Base-by-base conservation (phyloP, 75 land plant species). In the Selaginella moellendorffii region DNA sequence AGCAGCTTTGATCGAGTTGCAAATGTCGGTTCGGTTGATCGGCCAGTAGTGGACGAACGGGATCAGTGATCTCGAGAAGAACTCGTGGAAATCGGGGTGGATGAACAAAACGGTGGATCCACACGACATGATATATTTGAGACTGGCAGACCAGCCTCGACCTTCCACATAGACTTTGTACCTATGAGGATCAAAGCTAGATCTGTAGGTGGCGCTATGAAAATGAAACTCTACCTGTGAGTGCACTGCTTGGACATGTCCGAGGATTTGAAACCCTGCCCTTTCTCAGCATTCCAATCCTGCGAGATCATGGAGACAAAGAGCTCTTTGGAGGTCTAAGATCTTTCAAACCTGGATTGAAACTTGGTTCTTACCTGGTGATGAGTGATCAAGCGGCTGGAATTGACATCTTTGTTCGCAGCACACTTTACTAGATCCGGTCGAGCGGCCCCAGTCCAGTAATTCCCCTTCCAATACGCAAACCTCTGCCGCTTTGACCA, bases 401-500 rank as follows among this genome's bases (percentile, higher is more conserved):
- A n/a, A n/a, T n/a, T n/a, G n/a, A n/a, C n/a, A n/a, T n/a, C n/a
- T n/a, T n/a, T n/a, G n/a, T n/a, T n/a, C n/a, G n/a, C n/a, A n/a
- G n/a, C n/a, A n/a, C 91, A 87, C 54, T 73, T 81, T 21, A 79
- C 60, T 0, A 87, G 82, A 10, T 87, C 78, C 42, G 51, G 12
- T 60, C 91, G 56, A 0, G 65, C n/a, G 18, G 29, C 26, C 12
- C 72, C 74, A 54, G 74, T 78, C 21, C 10, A 21, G 0, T 77
- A 78, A 51, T 86, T 86, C 1, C 90, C 90, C 54, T 77, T 86
- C 86, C 86, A 83, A 28, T 76, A 83, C 2, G 90, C 90, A 76
- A 73, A 69, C 8, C 84, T 82, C 19, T 74, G 79, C 29, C 87
- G 74, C 0, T 81, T 69, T 14, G n/a, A 58, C 91, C 87, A 87